These are phyloP conservation scores for Wickerhamiella vanderwaltii DNA, from an alignment of 805 yeast genomes.

Conservation along the genomic window DNA sequence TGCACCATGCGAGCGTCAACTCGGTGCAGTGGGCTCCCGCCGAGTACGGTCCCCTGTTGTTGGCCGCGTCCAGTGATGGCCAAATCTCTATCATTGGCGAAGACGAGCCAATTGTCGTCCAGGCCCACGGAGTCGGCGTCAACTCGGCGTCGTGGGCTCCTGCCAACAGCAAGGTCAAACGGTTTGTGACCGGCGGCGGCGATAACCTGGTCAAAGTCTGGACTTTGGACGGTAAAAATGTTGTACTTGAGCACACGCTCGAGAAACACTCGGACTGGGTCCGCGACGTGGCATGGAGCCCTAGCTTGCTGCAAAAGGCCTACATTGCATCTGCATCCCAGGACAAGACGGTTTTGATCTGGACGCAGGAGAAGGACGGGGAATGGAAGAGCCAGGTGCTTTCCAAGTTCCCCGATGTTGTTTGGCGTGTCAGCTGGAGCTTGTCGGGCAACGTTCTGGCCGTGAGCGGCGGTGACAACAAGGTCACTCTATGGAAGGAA, in stretches of 20 bases:
- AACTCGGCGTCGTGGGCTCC: constrained; percentile 91
- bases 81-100: constrained; percentile 80
- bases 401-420: constrained; percentile 85
- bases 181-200: constrained; percentile 90
- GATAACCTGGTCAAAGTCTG: constrained; percentile 90
- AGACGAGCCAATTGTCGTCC: constrained; percentile 37
- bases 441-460: constrained; percentile 92
- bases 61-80: constrained; percentile 91
- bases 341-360: constrained; percentile 85
- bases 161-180: constrained; percentile 23
- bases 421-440: constrained; percentile 98
- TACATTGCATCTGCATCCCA: constrained; percentile 96
- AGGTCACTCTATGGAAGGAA: constrained; percentile 94
- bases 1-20: constrained; percentile 89
- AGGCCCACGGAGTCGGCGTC: constrained; percentile 88
- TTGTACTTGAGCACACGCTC: constrained; percentile 60
- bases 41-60: constrained; percentile 83
- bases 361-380: constrained; percentile 69
- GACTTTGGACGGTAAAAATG: constrained; percentile 52
- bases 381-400: constrained; percentile 74
- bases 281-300: constrained; percentile 97
- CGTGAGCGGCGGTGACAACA: constrained; percentile 90
- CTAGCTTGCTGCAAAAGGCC: constrained; percentile 71
- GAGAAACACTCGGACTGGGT: constrained; percentile 98
- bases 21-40: constrained; percentile 96